Conservation (phyloP, 768 basidiomycete genomes). For the Clathrus columnatus region DNA sequence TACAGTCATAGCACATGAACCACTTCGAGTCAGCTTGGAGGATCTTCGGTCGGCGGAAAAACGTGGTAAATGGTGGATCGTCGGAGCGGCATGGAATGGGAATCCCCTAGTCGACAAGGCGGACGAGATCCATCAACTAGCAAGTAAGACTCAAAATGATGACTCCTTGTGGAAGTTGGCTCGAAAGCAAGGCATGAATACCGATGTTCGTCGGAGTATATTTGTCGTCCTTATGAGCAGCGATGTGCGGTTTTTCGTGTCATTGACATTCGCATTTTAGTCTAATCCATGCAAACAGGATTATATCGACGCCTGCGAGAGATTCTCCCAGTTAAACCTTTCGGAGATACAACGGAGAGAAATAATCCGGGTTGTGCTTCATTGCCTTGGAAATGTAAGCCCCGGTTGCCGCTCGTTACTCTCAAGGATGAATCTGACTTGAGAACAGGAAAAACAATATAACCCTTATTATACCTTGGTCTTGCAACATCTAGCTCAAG, state of each 20-base stretch:
- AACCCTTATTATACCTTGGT: constrained; percentile 96
- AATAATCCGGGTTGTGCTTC: constrained; percentile 84
- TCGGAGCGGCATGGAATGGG: constrained; percentile 93
- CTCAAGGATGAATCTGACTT: constrained; percentile 3
- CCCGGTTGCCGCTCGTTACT: background rate
- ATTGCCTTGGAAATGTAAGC: constrained; percentile 83
- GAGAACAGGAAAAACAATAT: constrained; percentile 73
- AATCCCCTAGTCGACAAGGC: constrained; percentile 74
- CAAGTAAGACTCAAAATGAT: constrained; percentile 25
- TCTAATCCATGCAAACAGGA: constrained; percentile 68
- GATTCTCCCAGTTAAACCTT: constrained; percentile 74
- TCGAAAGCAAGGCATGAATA: constrained; percentile 96
- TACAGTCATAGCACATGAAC: constrained; percentile 73
- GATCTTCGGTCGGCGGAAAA: constrained; percentile 79
- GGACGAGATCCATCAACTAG: constrained; percentile 17
- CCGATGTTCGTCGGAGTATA: constrained; percentile 83
- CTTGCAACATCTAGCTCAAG: constrained; percentile 68
- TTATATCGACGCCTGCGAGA: constrained; percentile 90
- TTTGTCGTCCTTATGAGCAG: constrained; percentile 95
- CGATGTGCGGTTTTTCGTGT: constrained; percentile 56
- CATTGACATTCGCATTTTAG: background rate
- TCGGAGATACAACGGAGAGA: constrained; percentile 91
- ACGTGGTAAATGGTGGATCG: constrained; percentile 98
- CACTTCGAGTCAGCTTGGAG: constrained; percentile 74
- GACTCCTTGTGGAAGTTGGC: constrained; percentile 63